Conservation (phyloP, 2,329 filamentous ascomycete species). For the Botryotinia narcissicola region DNA sequence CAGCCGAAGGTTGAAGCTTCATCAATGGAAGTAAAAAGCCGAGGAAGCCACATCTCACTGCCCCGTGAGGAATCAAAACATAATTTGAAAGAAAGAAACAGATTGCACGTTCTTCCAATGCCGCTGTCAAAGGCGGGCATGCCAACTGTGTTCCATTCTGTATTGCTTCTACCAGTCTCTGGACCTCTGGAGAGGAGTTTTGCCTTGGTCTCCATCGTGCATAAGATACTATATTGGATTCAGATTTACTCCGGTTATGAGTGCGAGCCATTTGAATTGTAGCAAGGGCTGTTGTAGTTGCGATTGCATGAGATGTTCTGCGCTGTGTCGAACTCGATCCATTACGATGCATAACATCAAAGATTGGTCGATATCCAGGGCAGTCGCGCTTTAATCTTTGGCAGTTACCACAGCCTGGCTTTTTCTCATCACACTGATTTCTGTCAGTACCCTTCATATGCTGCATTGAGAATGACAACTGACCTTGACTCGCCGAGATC, state of each 20-base stretch:
- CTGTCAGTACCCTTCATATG: neutral
- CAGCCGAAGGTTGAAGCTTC: conserved; percentile 8
- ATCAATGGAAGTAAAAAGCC: conserved; percentile 18
- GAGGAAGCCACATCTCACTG: conserved; percentile 13
- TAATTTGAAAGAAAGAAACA: conserved; percentile 20
- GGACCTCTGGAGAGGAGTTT: neutral
- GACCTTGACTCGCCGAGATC: conserved; percentile 26
- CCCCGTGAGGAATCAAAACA: conserved; percentile 16
- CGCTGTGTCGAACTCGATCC: neutral
- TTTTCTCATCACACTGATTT: conserved; percentile 24
- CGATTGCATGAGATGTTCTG: neutral
- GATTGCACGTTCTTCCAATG: conserved; percentile 19
- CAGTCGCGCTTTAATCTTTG: conserved; percentile 16
- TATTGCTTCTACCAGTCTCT: conserved; percentile 13
- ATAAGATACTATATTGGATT: neutral
- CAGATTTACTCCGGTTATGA: neutral
- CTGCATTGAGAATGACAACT: neutral
- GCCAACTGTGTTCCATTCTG: conserved; percentile 2
- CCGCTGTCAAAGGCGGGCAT: conserved; percentile 7
- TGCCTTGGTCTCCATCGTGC: conserved; percentile 1
- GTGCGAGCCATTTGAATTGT: neutral
- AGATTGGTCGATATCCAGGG: conserved; percentile 17
- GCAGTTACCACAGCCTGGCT: conserved; percentile 30
- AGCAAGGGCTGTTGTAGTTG: neutral
- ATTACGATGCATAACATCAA: conserved; percentile 15